Base-by-base conservation (phyloP, 805 yeast genomes). In the Yamadazyma takamatsuzukensis region DNA sequence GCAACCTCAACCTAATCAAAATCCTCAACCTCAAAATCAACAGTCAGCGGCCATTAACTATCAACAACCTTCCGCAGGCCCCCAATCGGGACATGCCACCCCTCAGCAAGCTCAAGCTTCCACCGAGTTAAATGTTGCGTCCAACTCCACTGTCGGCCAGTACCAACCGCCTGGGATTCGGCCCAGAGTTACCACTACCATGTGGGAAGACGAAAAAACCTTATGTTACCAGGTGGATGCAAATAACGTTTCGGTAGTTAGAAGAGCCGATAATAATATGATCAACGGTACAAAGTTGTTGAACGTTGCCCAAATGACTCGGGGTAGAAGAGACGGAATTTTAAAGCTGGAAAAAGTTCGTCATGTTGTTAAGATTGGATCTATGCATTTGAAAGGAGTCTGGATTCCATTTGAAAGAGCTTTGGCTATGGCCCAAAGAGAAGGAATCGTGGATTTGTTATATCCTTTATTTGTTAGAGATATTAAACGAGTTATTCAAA, bases 391-490 rank as follows among this genome's bases (percentile, higher is more conserved):
- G 47, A 84, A 84, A 61, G 95, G 95, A 23, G 94, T 84, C 29
- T 84, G 95, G 95, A 83, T 84, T 38, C 94, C 95, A 2, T 83
- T 82, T 51, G 90, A 83, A 41, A 66, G 93, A 31, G 95, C 94
- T 2, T 64, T 78, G 29, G 81, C 82, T 21, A 80, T 83, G 76
- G 94, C 95, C 12, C 82, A 81, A 56, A 68, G 80, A 41, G 93
- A 84, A 53, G 83, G 85, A 25, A 82, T 81, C 39, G 76, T 73
- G 17, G 86, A 80, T 45, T 49, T 73, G 23, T 64, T 81, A 39
- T 79, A 78, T 48, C 86, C 87, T 3, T 61, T 81, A 29, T 80
- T 81, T 55, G 88, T 83, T 22, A 70, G 81, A 33, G 90, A 84
- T 54, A 82, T 84, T 49, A 80, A 81, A 54, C 48, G 74, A 30